Base-by-base conservation (phyloP, 768 basidiomycete species). In the Podaxis rugospora region DNA sequence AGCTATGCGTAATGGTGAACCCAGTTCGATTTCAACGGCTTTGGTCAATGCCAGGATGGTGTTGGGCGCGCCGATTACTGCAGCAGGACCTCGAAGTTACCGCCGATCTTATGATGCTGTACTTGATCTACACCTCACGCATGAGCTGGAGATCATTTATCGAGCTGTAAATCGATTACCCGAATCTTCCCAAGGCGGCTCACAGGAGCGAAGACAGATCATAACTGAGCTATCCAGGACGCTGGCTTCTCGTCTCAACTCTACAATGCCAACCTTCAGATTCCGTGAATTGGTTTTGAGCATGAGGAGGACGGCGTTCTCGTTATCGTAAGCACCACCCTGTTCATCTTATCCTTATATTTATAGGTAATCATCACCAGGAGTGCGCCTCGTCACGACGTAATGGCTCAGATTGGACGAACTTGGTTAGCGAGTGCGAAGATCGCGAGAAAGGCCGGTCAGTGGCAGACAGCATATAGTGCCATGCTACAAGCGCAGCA, bases 401-500 rank as follows among this genome's bases (percentile, higher is more conserved):
- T 84, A n/a, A 77, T 70, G 36, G 74, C 74, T 13, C 87, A 90
- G 65, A 87, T 95, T 39, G 90, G 93, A 2, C 81, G 83, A 51
- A 87, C 93, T 0, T 99, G 97, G 97, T 81, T 98, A 11, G 79
- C 84, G 27, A 98, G 90, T 62, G 90, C 95, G n/a, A 98, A 95
- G 71, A 94, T 95, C 59, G 97, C 97, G 36, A 80, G 97, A 36
- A 99, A 98, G 70, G 92, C 95, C 2, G 90, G 93, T 0, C 95
- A 98, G 70, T 88, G 86, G 80, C 96, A 98, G 75, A 98, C 96
- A 0, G 94, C 97, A 1, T 99, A 98, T 70, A 97, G 92, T 68
- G 95, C 97, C 5, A 85, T 91, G 64, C 80, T 99, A 0, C 97
- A 99, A 73, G 93, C 95, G 0, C 83, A 87, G 59, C 88, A 92